Conservation (phyloP, 2,329 filamentous ascomycete species). For the Cryphonectria carpinicola region DNA sequence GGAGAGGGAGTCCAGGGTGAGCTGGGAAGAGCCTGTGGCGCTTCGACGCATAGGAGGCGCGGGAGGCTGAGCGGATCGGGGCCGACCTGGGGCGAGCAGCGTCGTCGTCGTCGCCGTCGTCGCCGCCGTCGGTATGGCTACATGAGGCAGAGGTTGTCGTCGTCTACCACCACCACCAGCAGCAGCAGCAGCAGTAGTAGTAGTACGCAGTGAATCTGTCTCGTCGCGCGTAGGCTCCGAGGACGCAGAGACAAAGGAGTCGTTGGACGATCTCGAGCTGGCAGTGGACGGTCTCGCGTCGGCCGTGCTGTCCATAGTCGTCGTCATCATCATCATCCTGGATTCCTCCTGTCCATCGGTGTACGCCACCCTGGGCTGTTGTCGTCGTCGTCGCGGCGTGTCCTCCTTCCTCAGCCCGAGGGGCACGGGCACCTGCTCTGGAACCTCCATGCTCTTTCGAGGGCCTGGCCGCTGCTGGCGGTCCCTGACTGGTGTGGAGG, state of each 20-base stretch:
- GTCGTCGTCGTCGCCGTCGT: conserved; percentile 3
- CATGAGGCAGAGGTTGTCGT: conserved; percentile 8
- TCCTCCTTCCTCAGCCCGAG: neutral
- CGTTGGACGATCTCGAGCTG: conserved; percentile 47
- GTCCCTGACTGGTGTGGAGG: conserved; percentile 1
- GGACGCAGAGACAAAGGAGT: conserved; percentile 49
- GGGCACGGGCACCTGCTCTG: neutral
- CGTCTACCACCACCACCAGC: neutral
- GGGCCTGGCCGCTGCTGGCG: conserved; percentile 12
- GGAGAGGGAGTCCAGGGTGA: conserved; percentile 66
- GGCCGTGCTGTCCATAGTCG: conserved; percentile 2
- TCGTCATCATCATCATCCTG: neutral
- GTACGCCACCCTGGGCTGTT: conserved; percentile 1
- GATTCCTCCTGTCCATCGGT: conserved; percentile 25
- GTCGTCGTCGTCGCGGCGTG: conserved; percentile 9
- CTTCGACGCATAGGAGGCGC: conserved; percentile 25
- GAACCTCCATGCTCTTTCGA: conserved; percentile 13
- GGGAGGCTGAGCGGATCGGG: conserved; percentile 20
- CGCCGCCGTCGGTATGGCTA: neutral
- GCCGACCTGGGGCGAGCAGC: conserved; percentile 30
- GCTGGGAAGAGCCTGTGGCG: conserved; percentile 36
- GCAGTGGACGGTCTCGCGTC: conserved; percentile 29
- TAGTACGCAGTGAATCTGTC: conserved; percentile 13
- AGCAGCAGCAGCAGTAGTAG: neutral
- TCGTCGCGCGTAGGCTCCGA: conserved; percentile 31